These are phyloP conservation scores for Breviolum minutum DNA, from an alignment of 73 alveolate species.

Conservation along the genomic window DNA sequence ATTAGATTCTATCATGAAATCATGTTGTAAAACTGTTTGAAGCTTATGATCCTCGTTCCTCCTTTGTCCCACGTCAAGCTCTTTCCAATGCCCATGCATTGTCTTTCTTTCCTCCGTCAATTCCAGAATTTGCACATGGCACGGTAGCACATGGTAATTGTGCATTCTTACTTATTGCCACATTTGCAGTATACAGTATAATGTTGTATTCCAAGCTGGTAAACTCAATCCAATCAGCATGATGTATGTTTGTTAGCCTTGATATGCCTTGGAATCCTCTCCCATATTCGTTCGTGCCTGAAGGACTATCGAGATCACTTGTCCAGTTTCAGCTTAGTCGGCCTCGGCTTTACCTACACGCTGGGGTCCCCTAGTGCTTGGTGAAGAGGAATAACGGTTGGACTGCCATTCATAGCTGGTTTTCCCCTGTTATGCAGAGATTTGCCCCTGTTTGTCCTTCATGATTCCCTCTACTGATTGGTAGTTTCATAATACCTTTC, in stretches of 20 bases:
- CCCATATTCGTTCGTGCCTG: background rate
- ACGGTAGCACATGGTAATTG: too few relatives aligned
- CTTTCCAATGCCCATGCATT: too few relatives aligned
- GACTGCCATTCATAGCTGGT: too few relatives aligned
- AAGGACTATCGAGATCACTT: conserved; percentile 89
- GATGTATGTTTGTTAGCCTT: background rate
- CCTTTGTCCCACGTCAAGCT: too few relatives aligned
- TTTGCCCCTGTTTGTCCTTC: background rate
- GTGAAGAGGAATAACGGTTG: too few relatives aligned
- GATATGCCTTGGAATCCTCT: background rate
- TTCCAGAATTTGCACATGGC: too few relatives aligned
- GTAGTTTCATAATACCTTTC: background rate
- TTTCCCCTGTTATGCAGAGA: too few relatives aligned
- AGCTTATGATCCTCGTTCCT: too few relatives aligned
- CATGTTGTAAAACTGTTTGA: too few relatives aligned
- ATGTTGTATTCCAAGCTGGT: background rate
- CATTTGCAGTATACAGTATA: background rate
- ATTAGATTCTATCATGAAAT: too few relatives aligned
- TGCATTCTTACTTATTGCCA: too few relatives aligned
- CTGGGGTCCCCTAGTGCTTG: background rate
- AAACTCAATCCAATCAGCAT: background rate
- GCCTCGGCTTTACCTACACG: conserved; percentile 85
- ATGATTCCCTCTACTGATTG: background rate
- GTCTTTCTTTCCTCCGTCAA: too few relatives aligned
- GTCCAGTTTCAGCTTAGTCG: conserved; percentile 85